A percentile compares a stretch with the other conserved stretches of the same genome.
Conservation (phyloP, 768 basidiomycete genomes). For the Pleurotus citrinopileatus region DNA sequence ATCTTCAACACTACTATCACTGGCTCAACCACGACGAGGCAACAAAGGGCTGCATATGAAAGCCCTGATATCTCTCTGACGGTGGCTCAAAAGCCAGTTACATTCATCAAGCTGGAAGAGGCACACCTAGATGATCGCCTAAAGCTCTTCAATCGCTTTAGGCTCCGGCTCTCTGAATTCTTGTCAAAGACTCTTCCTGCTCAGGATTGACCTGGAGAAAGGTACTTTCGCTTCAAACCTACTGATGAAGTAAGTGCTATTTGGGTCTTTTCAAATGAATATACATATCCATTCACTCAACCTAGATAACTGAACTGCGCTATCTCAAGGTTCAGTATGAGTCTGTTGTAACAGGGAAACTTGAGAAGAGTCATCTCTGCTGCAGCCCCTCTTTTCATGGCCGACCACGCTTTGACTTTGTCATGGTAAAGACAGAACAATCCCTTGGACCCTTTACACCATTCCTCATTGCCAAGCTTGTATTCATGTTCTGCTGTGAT, state of each 20-base stretch:
- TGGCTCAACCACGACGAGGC: no score
- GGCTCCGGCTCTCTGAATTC: neutral
- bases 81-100: neutral
- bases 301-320: no score
- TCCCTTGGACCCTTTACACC: no score
- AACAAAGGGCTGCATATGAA: neutral
- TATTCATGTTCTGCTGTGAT: slow-evolving; percentile 6
- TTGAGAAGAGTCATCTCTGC: slow-evolving; percentile 22
- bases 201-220: neutral
- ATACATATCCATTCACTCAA: no score
- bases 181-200: neutral
- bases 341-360: slow-evolving; percentile 23
- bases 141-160: neutral
- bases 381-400: slow-evolving; percentile 27
- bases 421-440: slow-evolving; percentile 20
- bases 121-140: neutral
- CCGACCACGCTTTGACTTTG: slow-evolving; percentile 21
- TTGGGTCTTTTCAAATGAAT: no score
- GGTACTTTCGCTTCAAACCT: neutral
- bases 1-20: no score
- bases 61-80: neutral
- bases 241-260: neutral
- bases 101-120: neutral
- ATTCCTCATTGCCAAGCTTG: neutral
- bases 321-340: slow-evolving; percentile 20